Percentiles rank a stretch among this genome's conserved stretches.
These are phyloP conservation scores for Pogostemon cablin DNA, from an alignment of 257 asterid genomes.

Conservation along the genomic window DNA sequence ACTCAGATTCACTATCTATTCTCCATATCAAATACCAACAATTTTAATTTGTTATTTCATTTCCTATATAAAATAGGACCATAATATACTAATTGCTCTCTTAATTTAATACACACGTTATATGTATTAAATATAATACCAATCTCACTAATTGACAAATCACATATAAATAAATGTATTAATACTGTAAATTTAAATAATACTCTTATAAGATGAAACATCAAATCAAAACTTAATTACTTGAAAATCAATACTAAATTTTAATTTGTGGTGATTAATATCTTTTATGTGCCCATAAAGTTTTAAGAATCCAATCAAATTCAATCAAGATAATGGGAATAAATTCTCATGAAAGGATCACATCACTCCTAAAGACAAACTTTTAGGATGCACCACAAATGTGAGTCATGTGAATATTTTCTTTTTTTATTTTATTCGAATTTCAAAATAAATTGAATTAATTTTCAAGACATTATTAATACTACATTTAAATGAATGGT, in stretches of 20 bases:
- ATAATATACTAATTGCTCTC: too few relatives aligned
- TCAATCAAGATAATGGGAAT: conserved; percentile 40
- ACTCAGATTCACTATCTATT: conserved; percentile 23
- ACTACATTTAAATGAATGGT: neutral
- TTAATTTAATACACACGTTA: too few relatives aligned
- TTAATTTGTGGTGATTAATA: too few relatives aligned
- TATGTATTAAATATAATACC: too few relatives aligned
- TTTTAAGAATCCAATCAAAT: conserved; percentile 29
- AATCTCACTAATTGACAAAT: too few relatives aligned
- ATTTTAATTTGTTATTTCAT: too few relatives aligned
- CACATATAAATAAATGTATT: too few relatives aligned
- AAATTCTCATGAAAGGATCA: conserved; percentile 32
- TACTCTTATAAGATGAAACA: too few relatives aligned
- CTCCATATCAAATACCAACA: neutral
- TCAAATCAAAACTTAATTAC: too few relatives aligned
- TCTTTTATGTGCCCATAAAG: conserved; percentile 1
- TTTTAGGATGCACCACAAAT: conserved; percentile 35
- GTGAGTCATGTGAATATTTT: conserved; percentile 31
- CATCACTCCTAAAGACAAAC: conserved; percentile 32
- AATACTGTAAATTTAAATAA: too few relatives aligned
- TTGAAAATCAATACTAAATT: too few relatives aligned
- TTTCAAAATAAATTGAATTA: neutral
- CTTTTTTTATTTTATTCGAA: neutral
- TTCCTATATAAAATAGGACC: too few relatives aligned
- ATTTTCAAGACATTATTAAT: neutral